Conservation (phyloP, 2,329 filamentous ascomycete genomes). For the Ceratocystis destructans region DNA sequence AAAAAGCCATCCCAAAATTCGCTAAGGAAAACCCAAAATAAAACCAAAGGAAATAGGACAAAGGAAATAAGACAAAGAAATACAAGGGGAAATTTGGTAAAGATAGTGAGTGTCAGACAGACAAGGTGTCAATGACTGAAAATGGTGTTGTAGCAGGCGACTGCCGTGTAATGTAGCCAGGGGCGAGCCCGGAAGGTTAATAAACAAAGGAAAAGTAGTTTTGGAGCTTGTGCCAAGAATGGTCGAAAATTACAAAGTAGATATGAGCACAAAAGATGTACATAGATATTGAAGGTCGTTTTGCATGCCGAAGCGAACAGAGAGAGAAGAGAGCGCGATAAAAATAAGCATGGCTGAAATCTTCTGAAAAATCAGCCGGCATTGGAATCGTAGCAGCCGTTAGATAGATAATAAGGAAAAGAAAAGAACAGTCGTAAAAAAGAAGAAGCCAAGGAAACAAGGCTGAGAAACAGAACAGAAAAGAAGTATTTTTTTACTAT, state of each 20-base stretch:
- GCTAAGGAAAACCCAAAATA: background rate
- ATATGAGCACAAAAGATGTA: background rate
- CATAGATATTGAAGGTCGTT: background rate
- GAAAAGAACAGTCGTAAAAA: constrained; percentile 13
- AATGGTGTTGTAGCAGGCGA: constrained; percentile 6
- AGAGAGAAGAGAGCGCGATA: background rate
- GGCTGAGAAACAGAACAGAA: background rate
- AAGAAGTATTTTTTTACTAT: background rate
- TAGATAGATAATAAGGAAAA: background rate
- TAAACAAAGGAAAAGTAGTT: background rate
- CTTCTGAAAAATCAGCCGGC: constrained; percentile 4
- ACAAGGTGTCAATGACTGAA: background rate
- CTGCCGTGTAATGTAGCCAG: constrained; percentile 5
- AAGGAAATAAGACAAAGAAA: constrained; percentile 2
- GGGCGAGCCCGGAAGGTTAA: background rate
- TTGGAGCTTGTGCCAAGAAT: background rate
- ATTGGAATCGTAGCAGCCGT: constrained; percentile 17
- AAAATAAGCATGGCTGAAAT: constrained; percentile 4
- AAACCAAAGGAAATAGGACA: background rate
- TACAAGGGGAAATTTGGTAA: background rate
- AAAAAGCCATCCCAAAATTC: constrained; percentile 5
- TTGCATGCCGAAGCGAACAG: background rate
- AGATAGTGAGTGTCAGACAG: background rate
- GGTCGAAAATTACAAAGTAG: background rate
- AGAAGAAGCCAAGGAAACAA: background rate